Percentiles rank a stretch among this genome's conserved stretches.
phyloP scores from a whole-genome alignment of 129 eudicot genomes.

The sunflower (Helianthus annuus) region DNA sequence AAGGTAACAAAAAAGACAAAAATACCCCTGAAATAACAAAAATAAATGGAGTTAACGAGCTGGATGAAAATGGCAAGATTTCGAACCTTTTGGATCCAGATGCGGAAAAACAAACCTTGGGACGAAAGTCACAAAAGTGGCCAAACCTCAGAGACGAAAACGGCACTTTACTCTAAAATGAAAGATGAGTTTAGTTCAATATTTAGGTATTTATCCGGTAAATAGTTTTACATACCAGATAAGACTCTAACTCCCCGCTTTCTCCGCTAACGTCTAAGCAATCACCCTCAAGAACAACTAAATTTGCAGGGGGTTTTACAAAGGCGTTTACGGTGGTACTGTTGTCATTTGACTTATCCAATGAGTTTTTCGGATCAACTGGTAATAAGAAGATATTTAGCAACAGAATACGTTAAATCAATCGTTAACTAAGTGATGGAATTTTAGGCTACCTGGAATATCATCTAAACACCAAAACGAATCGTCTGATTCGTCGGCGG shows the following conservation, averaged over 20 bases:
- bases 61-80: too few species aligned
- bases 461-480: conserved; percentile 79
- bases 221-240: conserved; percentile 60
- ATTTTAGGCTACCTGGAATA: conserved; percentile 63
- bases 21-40: too few species aligned
- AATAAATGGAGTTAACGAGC: too few species aligned
- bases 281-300: conserved; percentile 94
- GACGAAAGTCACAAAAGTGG: too few species aligned
- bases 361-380: conserved; percentile 79
- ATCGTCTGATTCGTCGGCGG: conserved; percentile 71
- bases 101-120: too few species aligned
- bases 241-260: conserved; percentile 82
- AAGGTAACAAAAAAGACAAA: too few species aligned
- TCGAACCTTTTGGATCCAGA: too few species aligned
- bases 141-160: too few species aligned
- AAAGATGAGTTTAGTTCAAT: not conserved
- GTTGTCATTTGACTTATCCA: conserved; percentile 48
- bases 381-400: conserved; percentile 33
- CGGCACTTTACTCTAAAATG: not conserved
- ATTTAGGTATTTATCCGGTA: not conserved
- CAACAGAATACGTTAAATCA: not conserved
- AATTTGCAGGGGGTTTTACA: conserved; percentile 90
- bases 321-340: conserved; percentile 43
- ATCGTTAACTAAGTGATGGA: not conserved
- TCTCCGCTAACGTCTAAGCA: conserved; percentile 84